phyloP scores from a whole-genome alignment of 1,139 yeast species.

The Scheffersomyces cryptocercus region DNA sequence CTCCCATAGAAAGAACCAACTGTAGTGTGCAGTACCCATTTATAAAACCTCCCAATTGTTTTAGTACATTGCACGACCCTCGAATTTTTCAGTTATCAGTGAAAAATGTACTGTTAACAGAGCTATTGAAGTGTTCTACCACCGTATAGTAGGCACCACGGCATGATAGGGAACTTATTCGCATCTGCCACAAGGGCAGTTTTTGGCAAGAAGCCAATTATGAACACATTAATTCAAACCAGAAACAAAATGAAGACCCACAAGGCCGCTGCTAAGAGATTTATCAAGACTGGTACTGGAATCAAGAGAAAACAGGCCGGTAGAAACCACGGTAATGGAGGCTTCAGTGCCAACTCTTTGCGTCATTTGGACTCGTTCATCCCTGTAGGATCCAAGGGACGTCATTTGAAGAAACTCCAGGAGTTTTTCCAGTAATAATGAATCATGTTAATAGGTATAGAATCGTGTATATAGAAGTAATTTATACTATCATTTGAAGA shows the following conservation, averaged over 20 bases:
- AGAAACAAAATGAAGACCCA: constrained; percentile 63
- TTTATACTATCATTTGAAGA: no score
- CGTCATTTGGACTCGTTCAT: constrained; percentile 65
- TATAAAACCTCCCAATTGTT: no score
- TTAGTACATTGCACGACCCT: background rate
- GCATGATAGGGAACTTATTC: constrained; percentile 14
- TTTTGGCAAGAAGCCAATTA: constrained; percentile 20
- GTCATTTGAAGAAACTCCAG: constrained; percentile 56
- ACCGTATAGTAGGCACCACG: no score
- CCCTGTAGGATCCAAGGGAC: constrained; percentile 50
- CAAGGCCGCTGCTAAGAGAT: constrained; percentile 61
- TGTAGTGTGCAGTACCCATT: no score
- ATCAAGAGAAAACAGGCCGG: constrained; percentile 73
- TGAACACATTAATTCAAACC: constrained; percentile 33
- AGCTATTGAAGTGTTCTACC: background rate
- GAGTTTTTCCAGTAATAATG: background rate
- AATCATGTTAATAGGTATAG: no score
- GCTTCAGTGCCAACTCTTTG: constrained; percentile 71
- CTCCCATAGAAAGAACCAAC: no score
- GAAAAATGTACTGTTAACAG: background rate
- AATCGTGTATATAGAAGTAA: no score
- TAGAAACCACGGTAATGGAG: constrained; percentile 90
- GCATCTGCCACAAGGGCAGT: constrained; percentile 18
- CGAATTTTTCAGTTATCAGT: background rate
- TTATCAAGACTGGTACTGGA: constrained; percentile 38